phyloP scores from a whole-genome alignment of 148 eudicot species.

The Chenopodium berlandieri region DNA sequence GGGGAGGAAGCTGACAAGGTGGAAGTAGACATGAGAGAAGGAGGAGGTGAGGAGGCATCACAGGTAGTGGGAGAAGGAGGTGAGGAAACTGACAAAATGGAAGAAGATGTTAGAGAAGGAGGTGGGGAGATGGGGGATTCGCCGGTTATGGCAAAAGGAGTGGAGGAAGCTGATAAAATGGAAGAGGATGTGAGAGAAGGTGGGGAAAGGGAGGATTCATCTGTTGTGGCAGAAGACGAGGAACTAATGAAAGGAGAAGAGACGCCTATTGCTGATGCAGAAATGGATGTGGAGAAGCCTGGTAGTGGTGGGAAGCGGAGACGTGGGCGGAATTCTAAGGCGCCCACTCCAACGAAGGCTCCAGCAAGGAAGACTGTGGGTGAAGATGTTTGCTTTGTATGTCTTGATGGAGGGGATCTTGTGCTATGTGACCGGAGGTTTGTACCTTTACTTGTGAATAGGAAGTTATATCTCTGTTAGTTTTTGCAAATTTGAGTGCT shows the following conservation, averaged over 20 bases:
- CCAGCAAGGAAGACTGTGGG: constrained; percentile 47
- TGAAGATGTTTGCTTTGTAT: constrained; percentile 95
- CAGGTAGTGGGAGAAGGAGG: background rate
- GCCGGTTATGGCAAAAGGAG: too few species aligned
- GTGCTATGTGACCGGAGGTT: constrained; percentile 94
- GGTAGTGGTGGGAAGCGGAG: constrained; percentile 73
- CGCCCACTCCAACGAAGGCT: constrained; percentile 29
- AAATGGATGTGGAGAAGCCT: constrained; percentile 31
- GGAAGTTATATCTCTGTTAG: background rate
- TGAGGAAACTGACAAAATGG: too few species aligned
- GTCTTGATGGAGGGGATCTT: constrained; percentile 94
- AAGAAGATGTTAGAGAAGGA: too few species aligned
- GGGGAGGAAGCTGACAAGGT: background rate
- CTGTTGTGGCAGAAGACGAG: constrained; percentile 18
- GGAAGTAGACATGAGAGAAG: constrained; percentile 8
- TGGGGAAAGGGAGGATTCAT: constrained; percentile 27
- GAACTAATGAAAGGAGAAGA: constrained; percentile 29
- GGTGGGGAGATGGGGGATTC: too few species aligned
- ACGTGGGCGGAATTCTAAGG: constrained; percentile 54
- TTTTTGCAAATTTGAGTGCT: background rate
- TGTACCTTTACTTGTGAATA: background rate
- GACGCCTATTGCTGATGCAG: constrained; percentile 28
- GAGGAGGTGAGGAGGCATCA: constrained; percentile 28
- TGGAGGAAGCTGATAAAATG: background rate
- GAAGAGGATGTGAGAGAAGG: constrained; percentile 19